Base-by-base conservation (phyloP, 768 basidiomycete species). In the Kwoniella sp. region DNA sequence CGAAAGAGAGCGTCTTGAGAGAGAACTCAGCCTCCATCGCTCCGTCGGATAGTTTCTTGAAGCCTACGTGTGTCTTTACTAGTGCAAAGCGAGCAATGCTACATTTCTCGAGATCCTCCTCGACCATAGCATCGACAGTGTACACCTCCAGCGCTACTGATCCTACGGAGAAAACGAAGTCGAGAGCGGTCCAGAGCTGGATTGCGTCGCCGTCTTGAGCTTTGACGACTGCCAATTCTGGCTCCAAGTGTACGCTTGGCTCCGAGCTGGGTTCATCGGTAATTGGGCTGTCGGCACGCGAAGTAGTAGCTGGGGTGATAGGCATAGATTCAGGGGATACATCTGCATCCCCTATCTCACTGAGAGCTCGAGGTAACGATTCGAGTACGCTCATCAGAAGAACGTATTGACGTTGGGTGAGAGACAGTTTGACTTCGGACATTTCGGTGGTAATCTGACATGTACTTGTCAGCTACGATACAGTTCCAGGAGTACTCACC, bases 1-100 rank as follows among this genome's bases (percentile, higher is more conserved):
- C 87, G 84, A 97, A 88, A 0, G 92, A 92, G 74, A 98, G 88
- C 0, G 95, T 94, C 70, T 88, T 87, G n/a, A 97, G 80, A 26
- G 92, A 84, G 52, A 97, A 81, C 79, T 96, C 93, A 1, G 89
- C 88, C 78, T 96, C 92, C 64, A 85, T 83, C n/a, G 91, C 85
- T 21, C 90, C 88, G 77, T 94, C 87, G 21, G 88, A 88, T 25
- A 92, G 83, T 71, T 87, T 83, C 80, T 96, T 95, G 71, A 90
- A 83, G 52, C 91, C 86, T 60, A 96, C 82, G 30, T 84, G 86
- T 67, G 87, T 91, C 71, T 88, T 85, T 67, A 88, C 89, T 60
- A 99, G 81, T 1, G 91, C 88, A 72, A 98, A 92, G 49, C 88
- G 85, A 22, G 87, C 88, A 57, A 99, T 92, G 37, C 92, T 91